Percentiles rank a stretch among this genome's conserved stretches.
Evolutionary conservation across 1,139 yeast genomes (phyloP).

Genomic region (Debaryomyces udenii): DNA sequence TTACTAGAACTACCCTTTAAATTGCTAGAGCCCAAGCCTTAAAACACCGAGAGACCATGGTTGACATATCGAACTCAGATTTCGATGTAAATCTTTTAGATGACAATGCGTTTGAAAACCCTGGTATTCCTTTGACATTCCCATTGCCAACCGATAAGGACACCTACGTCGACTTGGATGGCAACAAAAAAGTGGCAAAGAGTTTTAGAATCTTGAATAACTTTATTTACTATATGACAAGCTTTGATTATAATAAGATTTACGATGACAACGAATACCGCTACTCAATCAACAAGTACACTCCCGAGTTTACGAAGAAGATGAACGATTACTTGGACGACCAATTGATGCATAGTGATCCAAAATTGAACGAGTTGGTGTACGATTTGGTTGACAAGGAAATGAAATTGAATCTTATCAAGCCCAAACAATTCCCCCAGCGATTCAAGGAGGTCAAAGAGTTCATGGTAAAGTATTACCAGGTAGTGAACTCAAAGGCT

Average conservation of each 20-base stretch:
- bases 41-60: not conserved
- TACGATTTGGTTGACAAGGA: constrained; percentile 44
- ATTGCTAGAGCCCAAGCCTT: too few species aligned
- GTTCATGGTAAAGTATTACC: constrained; percentile 45
- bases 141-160: constrained; percentile 46
- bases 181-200: constrained; percentile 29
- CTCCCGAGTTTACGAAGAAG: constrained; percentile 31
- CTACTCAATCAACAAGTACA: constrained; percentile 39
- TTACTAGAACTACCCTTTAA: too few species aligned
- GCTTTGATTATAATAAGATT: constrained; percentile 32
- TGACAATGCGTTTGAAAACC: constrained; percentile 30
- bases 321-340: constrained; percentile 37
- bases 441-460: constrained; percentile 42
- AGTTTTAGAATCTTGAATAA: constrained; percentile 36
- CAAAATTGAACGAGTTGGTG: constrained; percentile 41
- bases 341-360: constrained; percentile 36
- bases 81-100: constrained; percentile 45
- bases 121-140: constrained; percentile 38
- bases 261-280: constrained; percentile 40
- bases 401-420: constrained; percentile 43
- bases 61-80: constrained; percentile 9
- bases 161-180: constrained; percentile 32
- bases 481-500: constrained; percentile 39
- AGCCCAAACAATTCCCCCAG: constrained; percentile 34
- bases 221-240: constrained; percentile 36